These are phyloP conservation scores for Leavenworthia alabamica DNA, from an alignment of 345 rosid genomes.

Conservation along the genomic window DNA sequence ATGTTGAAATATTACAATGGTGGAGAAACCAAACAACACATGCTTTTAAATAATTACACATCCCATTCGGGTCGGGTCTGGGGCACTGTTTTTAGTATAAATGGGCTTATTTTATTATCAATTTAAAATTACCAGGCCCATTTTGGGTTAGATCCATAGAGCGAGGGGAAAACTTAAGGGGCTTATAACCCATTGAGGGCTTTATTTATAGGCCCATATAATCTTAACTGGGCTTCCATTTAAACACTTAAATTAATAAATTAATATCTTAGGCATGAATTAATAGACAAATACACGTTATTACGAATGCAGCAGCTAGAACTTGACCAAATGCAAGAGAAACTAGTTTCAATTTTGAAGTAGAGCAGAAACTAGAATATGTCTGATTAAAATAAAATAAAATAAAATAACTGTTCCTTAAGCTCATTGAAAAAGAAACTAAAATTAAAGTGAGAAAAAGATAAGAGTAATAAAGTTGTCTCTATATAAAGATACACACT, in stretches of 20 bases:
- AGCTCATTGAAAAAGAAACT: constrained; percentile 6
- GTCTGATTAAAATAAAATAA: background rate
- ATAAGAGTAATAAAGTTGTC: constrained; percentile 33
- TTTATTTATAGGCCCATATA: background rate
- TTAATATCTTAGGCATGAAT: background rate
- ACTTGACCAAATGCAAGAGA: constrained; percentile 15
- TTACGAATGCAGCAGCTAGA: background rate
- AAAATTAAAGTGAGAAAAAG: constrained; percentile 19
- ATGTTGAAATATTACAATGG: constrained; percentile 27
- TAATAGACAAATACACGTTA: background rate
- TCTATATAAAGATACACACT: constrained; percentile 25
- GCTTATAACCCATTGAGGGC: background rate
- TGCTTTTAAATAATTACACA: too few relatives aligned
- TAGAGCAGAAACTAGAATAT: constrained; percentile 14
- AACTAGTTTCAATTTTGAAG: constrained; percentile 17
- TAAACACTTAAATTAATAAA: background rate
- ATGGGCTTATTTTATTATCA: too few relatives aligned
- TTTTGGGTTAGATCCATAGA: too few relatives aligned
- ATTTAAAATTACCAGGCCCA: too few relatives aligned
- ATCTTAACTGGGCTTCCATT: background rate
- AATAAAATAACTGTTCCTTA: constrained; percentile 10
- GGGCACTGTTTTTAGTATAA: too few relatives aligned
- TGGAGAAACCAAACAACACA: constrained; percentile 15
- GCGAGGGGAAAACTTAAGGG: background rate
- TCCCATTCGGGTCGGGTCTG: too few relatives aligned